A percentile compares a stretch with the other conserved stretches of the same genome.
phyloP scores from a whole-genome alignment of 1,284 basidiomycete genomes.

The Cutaneotrichosporon cutaneum region DNA sequence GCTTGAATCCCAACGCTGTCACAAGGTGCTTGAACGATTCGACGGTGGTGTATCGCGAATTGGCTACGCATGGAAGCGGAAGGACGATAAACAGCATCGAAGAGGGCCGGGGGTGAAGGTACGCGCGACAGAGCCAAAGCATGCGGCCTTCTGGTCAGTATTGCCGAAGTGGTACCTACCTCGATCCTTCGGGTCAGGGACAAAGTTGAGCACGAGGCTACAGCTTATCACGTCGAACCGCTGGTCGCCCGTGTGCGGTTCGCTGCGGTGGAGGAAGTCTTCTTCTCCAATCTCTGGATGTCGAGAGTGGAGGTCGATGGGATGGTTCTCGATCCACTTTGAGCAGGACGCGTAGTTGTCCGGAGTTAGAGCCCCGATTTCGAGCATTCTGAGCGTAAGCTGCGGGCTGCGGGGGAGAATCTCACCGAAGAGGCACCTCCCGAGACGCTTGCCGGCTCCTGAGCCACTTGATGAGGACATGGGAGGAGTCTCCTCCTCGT shows the following conservation, averaged over 20 bases:
- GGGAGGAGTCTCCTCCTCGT: slow-evolving; percentile 80
- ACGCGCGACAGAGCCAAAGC: slow-evolving; percentile 64
- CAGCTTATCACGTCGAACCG: slow-evolving; percentile 76
- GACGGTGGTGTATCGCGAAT: slow-evolving; percentile 74
- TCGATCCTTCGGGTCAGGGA: slow-evolving; percentile 69
- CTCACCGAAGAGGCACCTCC: slow-evolving; percentile 9
- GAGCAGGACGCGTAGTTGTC: slow-evolving; percentile 69
- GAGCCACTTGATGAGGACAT: slow-evolving; percentile 71
- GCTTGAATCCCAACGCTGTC: slow-evolving; percentile 63
- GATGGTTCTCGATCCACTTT: slow-evolving; percentile 68
- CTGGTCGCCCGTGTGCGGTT: slow-evolving; percentile 51
- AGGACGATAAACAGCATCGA: slow-evolving; percentile 71
- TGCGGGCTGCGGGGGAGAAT: no score
- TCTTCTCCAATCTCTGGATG: slow-evolving; percentile 75
- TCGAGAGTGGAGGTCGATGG: slow-evolving; percentile 76
- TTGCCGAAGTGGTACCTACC: slow-evolving; percentile 55
- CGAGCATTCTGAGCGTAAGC: slow-evolving; percentile 62
- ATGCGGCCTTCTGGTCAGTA: slow-evolving; percentile 62
- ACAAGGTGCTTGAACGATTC: slow-evolving; percentile 63
- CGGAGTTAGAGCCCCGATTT: slow-evolving; percentile 79
- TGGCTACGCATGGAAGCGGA: slow-evolving; percentile 74
- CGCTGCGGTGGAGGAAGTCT: slow-evolving; percentile 64
- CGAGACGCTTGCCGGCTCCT: slow-evolving; percentile 56
- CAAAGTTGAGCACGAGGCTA: slow-evolving; percentile 83
- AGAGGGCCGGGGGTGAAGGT: slow-evolving; percentile 59